Evolutionary conservation across 164 flowering plant genomes (phyloP).

Genomic region (Dillenia suffruticosa): DNA sequence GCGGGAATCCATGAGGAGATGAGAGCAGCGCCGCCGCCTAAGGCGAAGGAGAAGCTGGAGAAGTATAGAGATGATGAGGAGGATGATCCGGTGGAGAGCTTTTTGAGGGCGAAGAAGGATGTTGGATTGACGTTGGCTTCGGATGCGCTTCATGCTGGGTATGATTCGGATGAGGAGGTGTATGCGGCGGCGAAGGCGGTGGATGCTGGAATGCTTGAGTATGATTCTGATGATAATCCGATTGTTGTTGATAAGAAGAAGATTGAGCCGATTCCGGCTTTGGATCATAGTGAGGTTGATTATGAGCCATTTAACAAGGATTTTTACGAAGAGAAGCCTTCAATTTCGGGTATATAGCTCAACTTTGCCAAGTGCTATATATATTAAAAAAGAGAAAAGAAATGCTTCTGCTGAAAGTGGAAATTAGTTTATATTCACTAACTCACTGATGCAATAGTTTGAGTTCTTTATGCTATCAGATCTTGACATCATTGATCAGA

Average conservation of each 20-base stretch:
- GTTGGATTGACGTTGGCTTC: slow-evolving; percentile 81
- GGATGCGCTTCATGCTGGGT: slow-evolving; percentile 88
- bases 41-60: slow-evolving; percentile 55
- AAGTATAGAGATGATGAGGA: slow-evolving; percentile 74
- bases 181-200: slow-evolving; percentile 98
- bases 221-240: slow-evolving; percentile 94
- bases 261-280: slow-evolving; percentile 85
- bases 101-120: slow-evolving; percentile 88
- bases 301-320: slow-evolving; percentile 88
- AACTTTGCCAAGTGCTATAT: too few relatives aligned
- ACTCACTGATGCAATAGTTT: too few relatives aligned
- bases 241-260: slow-evolving; percentile 74
- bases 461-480: too few relatives aligned
- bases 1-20: slow-evolving; percentile 90
- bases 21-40: slow-evolving; percentile 53
- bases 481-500: too few relatives aligned
- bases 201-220: slow-evolving; percentile 91
- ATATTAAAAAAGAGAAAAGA: too few relatives aligned
- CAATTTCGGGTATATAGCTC: slow-evolving; percentile 62
- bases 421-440: too few relatives aligned
- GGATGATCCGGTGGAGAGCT: slow-evolving; percentile 93
- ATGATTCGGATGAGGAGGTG: slow-evolving; percentile 96
- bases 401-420: too few relatives aligned
- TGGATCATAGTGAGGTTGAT: slow-evolving; percentile 81
- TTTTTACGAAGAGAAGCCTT: slow-evolving; percentile 79